phyloP scores from a whole-genome alignment of 768 basidiomycete species.

The Lactifluus subvellereus region DNA sequence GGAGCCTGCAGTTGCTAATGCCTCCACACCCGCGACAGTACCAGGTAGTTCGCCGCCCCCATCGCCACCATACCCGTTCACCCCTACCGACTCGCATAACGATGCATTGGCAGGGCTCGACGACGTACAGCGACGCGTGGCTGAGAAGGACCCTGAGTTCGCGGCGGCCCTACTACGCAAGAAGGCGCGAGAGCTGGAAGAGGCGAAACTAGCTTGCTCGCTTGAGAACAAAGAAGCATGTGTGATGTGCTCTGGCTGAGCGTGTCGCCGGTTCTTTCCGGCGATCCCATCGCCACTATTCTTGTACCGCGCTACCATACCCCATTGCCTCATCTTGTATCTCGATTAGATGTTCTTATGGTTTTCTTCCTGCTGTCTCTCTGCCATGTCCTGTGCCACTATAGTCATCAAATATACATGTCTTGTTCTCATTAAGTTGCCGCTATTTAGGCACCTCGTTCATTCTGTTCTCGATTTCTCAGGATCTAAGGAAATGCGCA shows the following conservation, averaged over 20 bases:
- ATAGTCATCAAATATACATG: background rate
- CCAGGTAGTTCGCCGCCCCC: constrained; percentile 29
- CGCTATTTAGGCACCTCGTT: background rate
- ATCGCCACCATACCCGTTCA: constrained; percentile 26
- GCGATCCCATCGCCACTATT: background rate
- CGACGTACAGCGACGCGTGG: constrained; percentile 47
- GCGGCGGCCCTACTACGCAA: constrained; percentile 70
- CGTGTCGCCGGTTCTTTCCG: background rate
- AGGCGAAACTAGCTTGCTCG: constrained; percentile 77
- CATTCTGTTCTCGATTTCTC: background rate
- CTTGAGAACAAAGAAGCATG: constrained; percentile 94
- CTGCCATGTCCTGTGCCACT: background rate
- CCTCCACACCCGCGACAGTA: constrained; percentile 21
- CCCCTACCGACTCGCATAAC: constrained; percentile 22
- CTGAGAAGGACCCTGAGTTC: constrained; percentile 64
- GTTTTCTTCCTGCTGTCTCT: background rate
- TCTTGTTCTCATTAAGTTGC: background rate
- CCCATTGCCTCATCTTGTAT: background rate
- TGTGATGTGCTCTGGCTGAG: constrained; percentile 82
- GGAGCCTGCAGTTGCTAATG: background rate
- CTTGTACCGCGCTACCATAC: background rate
- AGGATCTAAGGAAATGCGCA: no score
- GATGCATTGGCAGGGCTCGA: constrained; percentile 38
- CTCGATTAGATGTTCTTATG: background rate
- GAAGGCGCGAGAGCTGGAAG: constrained; percentile 68